Evolutionary conservation across 2,329 filamentous ascomycete genomes (phyloP).

Genomic region (Claviceps fusiformis): DNA sequence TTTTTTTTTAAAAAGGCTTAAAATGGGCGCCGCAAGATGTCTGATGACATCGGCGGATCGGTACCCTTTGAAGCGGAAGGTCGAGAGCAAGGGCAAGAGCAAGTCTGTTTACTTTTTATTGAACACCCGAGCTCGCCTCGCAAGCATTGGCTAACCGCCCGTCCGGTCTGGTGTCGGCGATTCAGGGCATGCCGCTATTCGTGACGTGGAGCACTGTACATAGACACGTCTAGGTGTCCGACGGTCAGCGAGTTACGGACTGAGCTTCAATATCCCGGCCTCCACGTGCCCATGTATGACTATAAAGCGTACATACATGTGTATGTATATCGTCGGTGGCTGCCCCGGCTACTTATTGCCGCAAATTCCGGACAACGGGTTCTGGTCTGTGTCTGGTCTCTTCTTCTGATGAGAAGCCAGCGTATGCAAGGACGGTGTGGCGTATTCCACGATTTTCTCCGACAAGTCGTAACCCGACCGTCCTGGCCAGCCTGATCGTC

Average conservation of each 20-base stretch:
- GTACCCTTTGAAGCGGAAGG: not conserved
- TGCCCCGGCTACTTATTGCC: not conserved
- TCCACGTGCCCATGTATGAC: too few relatives aligned
- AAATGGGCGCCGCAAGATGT: not conserved
- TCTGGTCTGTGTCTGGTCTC: not conserved
- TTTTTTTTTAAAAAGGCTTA: too few relatives aligned
- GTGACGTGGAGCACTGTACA: not conserved
- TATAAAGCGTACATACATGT: not conserved
- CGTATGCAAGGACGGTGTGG: not conserved
- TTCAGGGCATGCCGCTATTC: not conserved
- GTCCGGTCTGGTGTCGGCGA: not conserved
- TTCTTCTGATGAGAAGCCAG: not conserved
- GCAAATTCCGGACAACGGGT: not conserved
- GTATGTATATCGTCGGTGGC: not conserved
- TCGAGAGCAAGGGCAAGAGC: too few relatives aligned
- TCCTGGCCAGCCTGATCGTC: not conserved
- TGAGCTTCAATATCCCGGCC: not conserved
- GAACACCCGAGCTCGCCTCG: not conserved
- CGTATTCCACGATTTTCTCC: not conserved
- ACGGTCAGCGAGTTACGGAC: not conserved
- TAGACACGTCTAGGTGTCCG: not conserved
- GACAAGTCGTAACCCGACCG: not conserved
- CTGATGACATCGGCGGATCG: not conserved
- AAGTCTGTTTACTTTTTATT: not conserved
- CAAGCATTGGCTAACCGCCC: not conserved